Percentiles rank a stretch among this genome's conserved stretches.
phyloP scores from a whole-genome alignment of 2,329 filamentous ascomycete genomes.

The Aphanoascus verrucosus region DNA sequence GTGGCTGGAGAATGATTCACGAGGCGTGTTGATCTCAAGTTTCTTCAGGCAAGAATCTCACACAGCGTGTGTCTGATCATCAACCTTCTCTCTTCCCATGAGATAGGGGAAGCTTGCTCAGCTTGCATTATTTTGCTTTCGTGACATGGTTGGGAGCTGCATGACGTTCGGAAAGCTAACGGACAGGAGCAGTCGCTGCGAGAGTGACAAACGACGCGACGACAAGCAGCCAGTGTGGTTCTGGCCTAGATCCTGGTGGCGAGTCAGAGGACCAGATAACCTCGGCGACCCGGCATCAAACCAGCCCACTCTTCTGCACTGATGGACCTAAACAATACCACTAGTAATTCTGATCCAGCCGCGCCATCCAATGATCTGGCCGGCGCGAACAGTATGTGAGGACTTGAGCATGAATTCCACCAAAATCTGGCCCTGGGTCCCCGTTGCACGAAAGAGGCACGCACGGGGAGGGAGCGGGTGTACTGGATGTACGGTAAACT shows the following conservation, averaged over 20 bases:
- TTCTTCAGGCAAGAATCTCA: not conserved
- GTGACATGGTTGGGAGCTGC: not conserved
- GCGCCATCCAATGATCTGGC: not conserved
- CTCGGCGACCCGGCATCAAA: not conserved
- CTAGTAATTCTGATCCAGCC: conserved; percentile 4
- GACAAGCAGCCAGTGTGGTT: too few relatives aligned
- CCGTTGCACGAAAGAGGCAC: too few relatives aligned
- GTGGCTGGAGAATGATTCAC: not conserved
- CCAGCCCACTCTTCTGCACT: not conserved
- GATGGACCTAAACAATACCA: not conserved
- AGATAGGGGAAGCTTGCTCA: too few relatives aligned
- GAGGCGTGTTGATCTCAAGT: too few relatives aligned
- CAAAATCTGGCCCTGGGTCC: too few relatives aligned
- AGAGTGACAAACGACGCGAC: too few relatives aligned
- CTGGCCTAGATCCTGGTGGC: too few relatives aligned
- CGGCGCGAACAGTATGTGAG: too few relatives aligned
- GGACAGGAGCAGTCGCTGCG: too few relatives aligned
- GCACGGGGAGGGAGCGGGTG: too few relatives aligned
- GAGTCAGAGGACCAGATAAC: not conserved
- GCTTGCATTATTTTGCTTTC: not conserved
- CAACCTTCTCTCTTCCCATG: not conserved
- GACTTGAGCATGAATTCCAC: too few relatives aligned
- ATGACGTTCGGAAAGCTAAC: not conserved
- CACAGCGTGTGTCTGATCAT: not conserved
- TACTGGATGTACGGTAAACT: too few relatives aligned